Evolutionary conservation across 2,329 filamentous ascomycete genomes (phyloP), one percentile per base, ranked within the genome.

Genomic region (Fusarium pseudoanthophilum): DNA sequence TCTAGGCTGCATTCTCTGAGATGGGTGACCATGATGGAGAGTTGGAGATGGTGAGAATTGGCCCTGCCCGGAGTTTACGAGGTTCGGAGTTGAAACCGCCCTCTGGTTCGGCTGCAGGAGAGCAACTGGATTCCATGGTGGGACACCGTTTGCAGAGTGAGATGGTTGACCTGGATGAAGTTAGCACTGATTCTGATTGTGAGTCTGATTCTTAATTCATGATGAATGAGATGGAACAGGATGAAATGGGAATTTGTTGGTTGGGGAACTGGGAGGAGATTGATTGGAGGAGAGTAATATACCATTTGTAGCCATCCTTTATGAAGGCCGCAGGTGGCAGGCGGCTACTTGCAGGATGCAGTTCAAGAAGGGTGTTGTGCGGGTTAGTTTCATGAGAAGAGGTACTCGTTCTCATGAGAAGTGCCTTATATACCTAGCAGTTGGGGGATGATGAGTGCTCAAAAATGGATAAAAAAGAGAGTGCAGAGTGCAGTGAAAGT

Each of bases 121-220:
- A 20, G 79, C 79, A 51, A 80, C 79, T n/a, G 84, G 81, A 67
- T 84, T 84, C 82, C 86, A 87, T 58, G 80, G 72, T 36, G 78
- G 77, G 71, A 79, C 59, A 48, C 73, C 75, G 51, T 68, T 78
- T 52, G 78, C 69, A 60, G 79, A 59, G 55, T 74, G 74, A 67
- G 79, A 74, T 66, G 75, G 67, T 69, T 77, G 78, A 64, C 77
- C 81, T 81, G 67, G 63, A 42, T 24, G 40, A 51, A 51, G 66
- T 73, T 53, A 72, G 71, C 59, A 52, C 66, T 69, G 24, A 32
- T 32, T 34, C 14, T 14, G 32, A 34, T 34, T 34, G 13, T 32
- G 32, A 32, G 13, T 32, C 32, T 32, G 32, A 34, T 34, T 34
- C 13, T 34, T 34, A 34, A 34, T 43, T 43, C 30, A 42, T 42